A percentile compares a stretch with the other conserved stretches of the same genome.
Evolutionary conservation across 2,329 filamentous ascomycete genomes (phyloP).

Genomic region (Elsinoe fawcettii): DNA sequence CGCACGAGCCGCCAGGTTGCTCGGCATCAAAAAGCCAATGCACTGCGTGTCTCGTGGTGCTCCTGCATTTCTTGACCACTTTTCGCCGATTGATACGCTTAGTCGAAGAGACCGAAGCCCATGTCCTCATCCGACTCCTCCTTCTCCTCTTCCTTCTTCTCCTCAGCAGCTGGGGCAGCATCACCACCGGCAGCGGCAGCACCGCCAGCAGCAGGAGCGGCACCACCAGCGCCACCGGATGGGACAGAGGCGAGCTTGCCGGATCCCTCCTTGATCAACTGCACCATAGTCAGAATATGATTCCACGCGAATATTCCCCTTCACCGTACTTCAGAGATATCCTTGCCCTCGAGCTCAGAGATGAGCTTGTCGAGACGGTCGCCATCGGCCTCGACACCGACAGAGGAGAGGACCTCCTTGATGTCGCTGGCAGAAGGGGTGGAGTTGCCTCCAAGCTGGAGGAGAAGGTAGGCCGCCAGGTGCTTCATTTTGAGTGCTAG

Average conservation of each 20-base stretch:
- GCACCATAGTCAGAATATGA: conserved; percentile 25
- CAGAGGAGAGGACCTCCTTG: conserved; percentile 81
- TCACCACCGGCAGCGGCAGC: conserved; percentile 60
- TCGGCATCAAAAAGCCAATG: no score
- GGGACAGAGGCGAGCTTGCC: conserved; percentile 96
- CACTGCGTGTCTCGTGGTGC: background rate
- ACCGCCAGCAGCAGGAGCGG: conserved; percentile 53
- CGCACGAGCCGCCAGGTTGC: background rate
- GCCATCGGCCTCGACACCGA: conserved; percentile 87
- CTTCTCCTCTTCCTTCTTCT: conserved; percentile 63
- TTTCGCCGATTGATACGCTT: conserved; percentile 27
- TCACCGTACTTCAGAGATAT: conserved; percentile 71
- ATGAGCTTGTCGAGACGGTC: conserved; percentile 83
- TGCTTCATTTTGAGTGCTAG: conserved; percentile 82
- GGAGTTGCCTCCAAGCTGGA: conserved; percentile 86
- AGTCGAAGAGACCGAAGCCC: conserved; percentile 67
- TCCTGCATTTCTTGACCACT: background rate
- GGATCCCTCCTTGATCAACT: conserved; percentile 88
- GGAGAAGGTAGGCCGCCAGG: conserved; percentile 97
- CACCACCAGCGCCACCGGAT: conserved; percentile 72
- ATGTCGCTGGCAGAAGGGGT: conserved; percentile 78
- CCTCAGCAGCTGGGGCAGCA: conserved; percentile 39
- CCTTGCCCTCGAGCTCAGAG: conserved; percentile 83
- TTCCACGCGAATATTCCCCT: background rate
- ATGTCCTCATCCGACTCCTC: conserved; percentile 70